Conservation (phyloP, 306 rosid species). For the Prunus dulcis region DNA sequence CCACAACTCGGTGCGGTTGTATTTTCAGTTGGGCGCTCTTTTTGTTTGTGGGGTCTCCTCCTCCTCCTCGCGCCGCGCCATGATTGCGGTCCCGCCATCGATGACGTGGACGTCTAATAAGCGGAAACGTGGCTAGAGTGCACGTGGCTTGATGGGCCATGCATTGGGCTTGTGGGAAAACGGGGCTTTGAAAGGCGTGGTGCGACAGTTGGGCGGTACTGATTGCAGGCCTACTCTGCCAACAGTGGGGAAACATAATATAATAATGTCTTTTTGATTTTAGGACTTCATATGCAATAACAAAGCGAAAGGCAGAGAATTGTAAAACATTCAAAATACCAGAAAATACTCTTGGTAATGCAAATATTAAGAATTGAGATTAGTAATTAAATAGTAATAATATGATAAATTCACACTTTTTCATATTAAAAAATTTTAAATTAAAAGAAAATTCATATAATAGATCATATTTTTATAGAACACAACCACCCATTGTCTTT, state of each 20-base stretch:
- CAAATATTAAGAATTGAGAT: too few species aligned
- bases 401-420: too few species aligned
- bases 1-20: slow-evolving; percentile 15
- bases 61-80: neutral
- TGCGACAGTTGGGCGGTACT: slow-evolving; percentile 10
- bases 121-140: neutral
- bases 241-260: neutral
- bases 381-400: too few species aligned
- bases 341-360: too few species aligned
- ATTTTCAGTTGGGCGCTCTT: neutral
- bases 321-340: too few species aligned
- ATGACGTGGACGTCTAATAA: neutral
- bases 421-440: too few species aligned
- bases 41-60: neutral
- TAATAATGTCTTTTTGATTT: too few species aligned
- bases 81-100: neutral
- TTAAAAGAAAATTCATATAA: too few species aligned
- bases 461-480: too few species aligned
- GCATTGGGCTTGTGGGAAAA: neutral
- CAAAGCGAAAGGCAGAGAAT: accelerated
- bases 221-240: neutral
- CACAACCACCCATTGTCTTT: too few species aligned
- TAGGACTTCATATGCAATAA: too few species aligned
- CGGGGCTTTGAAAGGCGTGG: slow-evolving; percentile 22
- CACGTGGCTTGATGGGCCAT: slow-evolving; percentile 11